phyloP scores from a whole-genome alignment of 495 filamentous ascomycete genomes.

The Choiromyces venosus region DNA sequence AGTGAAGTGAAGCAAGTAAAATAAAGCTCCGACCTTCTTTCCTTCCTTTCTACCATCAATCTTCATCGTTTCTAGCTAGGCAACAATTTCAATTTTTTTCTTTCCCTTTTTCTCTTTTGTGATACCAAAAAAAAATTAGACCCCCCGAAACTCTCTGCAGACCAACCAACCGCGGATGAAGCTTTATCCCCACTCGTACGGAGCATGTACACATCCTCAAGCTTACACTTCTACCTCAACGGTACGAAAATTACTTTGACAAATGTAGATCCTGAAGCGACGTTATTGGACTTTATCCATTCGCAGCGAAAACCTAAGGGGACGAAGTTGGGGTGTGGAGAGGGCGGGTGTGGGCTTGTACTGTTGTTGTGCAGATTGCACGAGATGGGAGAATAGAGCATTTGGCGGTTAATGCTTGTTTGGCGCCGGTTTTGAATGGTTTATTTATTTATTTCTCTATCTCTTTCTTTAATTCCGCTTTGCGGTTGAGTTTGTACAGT shows the following conservation, averaged over 20 bases:
- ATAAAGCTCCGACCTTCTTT: too few species aligned
- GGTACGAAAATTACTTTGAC: conserved; percentile 77
- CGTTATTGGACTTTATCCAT: conserved; percentile 50
- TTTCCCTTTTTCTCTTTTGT: too few species aligned
- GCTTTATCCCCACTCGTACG: conserved; percentile 37
- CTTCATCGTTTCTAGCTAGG: too few species aligned
- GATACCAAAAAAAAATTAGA: too few species aligned
- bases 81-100: too few species aligned
- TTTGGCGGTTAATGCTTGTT: conserved; percentile 85
- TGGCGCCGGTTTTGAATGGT: conserved; percentile 79
- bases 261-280: conserved; percentile 66
- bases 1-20: too few species aligned
- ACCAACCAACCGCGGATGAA: conserved; percentile 44
- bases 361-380: conserved; percentile 44
- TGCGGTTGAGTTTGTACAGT: conserved; percentile 30
- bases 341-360: conserved; percentile 48
- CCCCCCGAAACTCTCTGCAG: neutral
- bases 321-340: conserved; percentile 57
- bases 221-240: conserved; percentile 80
- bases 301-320: conserved; percentile 49
- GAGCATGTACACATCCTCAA: conserved; percentile 40
- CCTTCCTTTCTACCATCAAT: too few species aligned
- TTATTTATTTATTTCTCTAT: neutral
- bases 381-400: conserved; percentile 68
- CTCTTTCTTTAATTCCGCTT: conserved; percentile 8